Evolutionary conservation across 257 asterid species (phyloP).

Genomic region (Gardenia jasminoides): DNA sequence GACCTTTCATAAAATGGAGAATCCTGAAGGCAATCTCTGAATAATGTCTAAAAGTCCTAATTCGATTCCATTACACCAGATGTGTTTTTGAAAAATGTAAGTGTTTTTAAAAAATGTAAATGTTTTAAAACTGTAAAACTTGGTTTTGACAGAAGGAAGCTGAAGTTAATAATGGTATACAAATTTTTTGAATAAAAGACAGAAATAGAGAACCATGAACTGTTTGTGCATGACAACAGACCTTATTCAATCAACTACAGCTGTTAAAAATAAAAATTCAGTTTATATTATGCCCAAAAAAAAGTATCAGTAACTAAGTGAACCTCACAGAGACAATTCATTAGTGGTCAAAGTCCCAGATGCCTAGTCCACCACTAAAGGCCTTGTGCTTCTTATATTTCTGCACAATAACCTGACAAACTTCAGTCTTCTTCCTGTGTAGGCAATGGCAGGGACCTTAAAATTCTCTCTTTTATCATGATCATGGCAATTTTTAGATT

Average conservation of each 20-base stretch:
- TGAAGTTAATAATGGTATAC: background rate
- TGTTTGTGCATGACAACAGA: background rate
- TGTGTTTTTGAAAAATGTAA: too few species aligned
- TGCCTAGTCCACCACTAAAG: background rate
- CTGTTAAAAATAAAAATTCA: too few species aligned
- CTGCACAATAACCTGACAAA: background rate
- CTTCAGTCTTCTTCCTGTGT: background rate
- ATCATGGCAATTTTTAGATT: background rate
- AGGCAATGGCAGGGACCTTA: background rate
- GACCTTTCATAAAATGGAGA: background rate
- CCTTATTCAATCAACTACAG: background rate
- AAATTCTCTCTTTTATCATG: background rate
- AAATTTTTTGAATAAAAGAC: too few species aligned
- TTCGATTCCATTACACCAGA: background rate
- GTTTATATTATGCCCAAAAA: too few species aligned
- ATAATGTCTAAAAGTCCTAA: background rate
- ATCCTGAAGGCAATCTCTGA: background rate
- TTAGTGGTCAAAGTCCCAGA: background rate
- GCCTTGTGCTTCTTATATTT: too few species aligned
- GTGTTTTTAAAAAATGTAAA: too few species aligned
- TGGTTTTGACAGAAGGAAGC: background rate
- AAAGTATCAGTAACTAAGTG: background rate
- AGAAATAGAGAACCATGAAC: background rate
- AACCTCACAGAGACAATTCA: background rate
- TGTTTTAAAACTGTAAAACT: background rate